phyloP scores from a whole-genome alignment of 2,329 filamentous ascomycete species.

The Meredithiella fracta region DNA sequence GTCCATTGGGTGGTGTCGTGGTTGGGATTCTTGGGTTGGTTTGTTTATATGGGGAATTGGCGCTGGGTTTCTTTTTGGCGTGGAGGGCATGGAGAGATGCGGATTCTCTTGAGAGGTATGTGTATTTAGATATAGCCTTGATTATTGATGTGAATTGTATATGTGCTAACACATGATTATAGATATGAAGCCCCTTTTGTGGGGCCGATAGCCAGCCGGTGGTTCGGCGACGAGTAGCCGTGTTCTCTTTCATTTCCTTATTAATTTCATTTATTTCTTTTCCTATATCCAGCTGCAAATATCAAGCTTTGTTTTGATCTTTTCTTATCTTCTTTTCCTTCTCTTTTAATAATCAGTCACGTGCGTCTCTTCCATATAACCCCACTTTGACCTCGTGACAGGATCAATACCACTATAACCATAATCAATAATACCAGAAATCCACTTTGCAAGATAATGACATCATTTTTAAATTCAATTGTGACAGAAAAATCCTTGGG shows the following conservation, averaged over 20 bases:
- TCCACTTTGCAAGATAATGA: background rate
- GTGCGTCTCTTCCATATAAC: background rate
- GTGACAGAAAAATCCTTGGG: background rate
- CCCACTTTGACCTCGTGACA: background rate
- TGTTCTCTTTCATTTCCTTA: background rate
- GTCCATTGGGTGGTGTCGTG: constrained; percentile 76
- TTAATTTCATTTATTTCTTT: background rate
- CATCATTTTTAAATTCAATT: background rate
- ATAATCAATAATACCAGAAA: background rate
- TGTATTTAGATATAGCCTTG: constrained; percentile 17
- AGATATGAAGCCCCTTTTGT: constrained; percentile 81
- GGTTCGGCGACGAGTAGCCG: constrained; percentile 58
- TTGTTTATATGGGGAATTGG: constrained; percentile 64
- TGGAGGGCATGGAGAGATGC: constrained; percentile 73
- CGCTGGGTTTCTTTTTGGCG: constrained; percentile 59
- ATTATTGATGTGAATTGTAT: background rate
- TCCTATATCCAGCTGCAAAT: background rate
- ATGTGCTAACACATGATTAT: constrained; percentile 15
- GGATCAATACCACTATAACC: background rate
- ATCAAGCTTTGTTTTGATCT: background rate
- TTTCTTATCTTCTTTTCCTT: background rate
- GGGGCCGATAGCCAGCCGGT: constrained; percentile 68
- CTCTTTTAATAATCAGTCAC: background rate
- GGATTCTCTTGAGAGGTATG: constrained; percentile 43
- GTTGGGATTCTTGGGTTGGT: constrained; percentile 69